These are phyloP conservation scores for Fusarium humuli DNA, from an alignment of 2,329 filamentous ascomycete genomes.

Conservation along the genomic window DNA sequence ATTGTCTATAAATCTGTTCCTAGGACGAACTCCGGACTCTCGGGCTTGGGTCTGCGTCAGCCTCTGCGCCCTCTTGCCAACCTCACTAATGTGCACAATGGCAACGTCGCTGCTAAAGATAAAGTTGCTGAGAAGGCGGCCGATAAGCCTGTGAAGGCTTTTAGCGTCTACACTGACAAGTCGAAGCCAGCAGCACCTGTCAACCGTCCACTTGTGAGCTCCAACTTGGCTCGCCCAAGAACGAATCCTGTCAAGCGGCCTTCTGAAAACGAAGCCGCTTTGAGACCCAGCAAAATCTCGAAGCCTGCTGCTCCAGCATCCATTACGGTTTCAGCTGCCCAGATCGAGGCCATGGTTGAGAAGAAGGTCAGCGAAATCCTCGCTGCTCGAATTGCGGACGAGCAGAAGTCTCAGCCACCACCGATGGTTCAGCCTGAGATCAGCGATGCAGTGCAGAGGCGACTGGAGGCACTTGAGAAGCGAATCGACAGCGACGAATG, in stretches of 20 bases:
- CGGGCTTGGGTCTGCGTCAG: conserved; percentile 68
- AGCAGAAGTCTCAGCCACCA: conserved; percentile 52
- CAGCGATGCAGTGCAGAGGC: conserved; percentile 81
- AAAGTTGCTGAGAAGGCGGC: conserved; percentile 35
- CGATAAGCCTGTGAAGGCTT: conserved; percentile 82
- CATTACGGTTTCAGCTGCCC: conserved; percentile 72
- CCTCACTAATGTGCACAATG: conserved; percentile 77
- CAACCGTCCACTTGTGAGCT: conserved; percentile 51
- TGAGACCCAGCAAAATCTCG: conserved; percentile 62
- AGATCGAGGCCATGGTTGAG: conserved; percentile 92
- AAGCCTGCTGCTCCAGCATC: conserved; percentile 45
- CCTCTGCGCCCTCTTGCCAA: conserved; percentile 82
- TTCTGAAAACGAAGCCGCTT: conserved; percentile 54
- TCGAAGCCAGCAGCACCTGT: conserved; percentile 59
- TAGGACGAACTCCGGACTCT: conserved; percentile 59
- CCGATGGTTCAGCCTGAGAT: conserved; percentile 62
- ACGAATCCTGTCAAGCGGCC: conserved; percentile 56
- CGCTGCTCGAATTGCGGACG: conserved; percentile 72
- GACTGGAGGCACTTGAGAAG: conserved; percentile 85
- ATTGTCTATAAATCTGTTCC: conserved; percentile 84
- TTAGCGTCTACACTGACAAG: conserved; percentile 87
- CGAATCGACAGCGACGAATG: conserved; percentile 77
- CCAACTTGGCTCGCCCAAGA: conserved; percentile 49
- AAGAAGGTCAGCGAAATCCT: conserved; percentile 91
- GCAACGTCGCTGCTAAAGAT: conserved; percentile 63